Evolutionary conservation across 78 protist genomes (phyloP), one percentile per base, ranked within the genome.

Genomic region (Pirum gemmata): DNA sequence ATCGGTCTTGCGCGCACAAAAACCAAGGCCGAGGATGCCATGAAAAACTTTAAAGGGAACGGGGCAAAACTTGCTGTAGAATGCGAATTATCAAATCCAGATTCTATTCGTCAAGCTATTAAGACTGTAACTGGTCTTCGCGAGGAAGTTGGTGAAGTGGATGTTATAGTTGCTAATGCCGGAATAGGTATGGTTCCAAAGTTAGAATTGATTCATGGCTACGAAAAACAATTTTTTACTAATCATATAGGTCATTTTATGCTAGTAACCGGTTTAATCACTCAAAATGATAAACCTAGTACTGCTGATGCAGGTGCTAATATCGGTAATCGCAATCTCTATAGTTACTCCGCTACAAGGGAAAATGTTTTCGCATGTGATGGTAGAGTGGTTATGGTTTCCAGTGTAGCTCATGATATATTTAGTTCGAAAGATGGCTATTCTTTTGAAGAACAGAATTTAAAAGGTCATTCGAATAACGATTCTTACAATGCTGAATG

Each of bases 1-100:
- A 82, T 82, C n/a, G 86, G 86, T n/a, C 86, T 82, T 35, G 86
- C 86, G n/a, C 67, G 86, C n/a, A 82, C 86, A 40, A 39, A 82
- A 39, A 73, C 21, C 0, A 82, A 82, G 61, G 86, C 86, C 8
- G 13, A 5, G 5, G 36, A 25, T 34, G 86, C 86, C 8, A 31
- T 82, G 0, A 8, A 35, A 21, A 13, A 40, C 8, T 82, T 5
- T 5, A 31, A 39, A 37, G 86, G 86, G 5, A 82, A 5, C 79
- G 86, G 86, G 0, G 86, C 21, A 82, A 35, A 39, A 31, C 21
- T 82, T 36, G 29, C 74, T 72, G 74, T 72, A 0, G 74, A n/a
- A n/a, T 72, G 74, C n/a, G 74, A 72, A n/a, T 72, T 72, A n/a
- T 29, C 51, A 72, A n/a, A 72, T 29, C 74, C 74, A 29, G 74